Percentiles rank a stretch among this genome's conserved stretches.
Evolutionary conservation across 129 eudicot genomes (phyloP).

Genomic region (Artemisia tridentata): DNA sequence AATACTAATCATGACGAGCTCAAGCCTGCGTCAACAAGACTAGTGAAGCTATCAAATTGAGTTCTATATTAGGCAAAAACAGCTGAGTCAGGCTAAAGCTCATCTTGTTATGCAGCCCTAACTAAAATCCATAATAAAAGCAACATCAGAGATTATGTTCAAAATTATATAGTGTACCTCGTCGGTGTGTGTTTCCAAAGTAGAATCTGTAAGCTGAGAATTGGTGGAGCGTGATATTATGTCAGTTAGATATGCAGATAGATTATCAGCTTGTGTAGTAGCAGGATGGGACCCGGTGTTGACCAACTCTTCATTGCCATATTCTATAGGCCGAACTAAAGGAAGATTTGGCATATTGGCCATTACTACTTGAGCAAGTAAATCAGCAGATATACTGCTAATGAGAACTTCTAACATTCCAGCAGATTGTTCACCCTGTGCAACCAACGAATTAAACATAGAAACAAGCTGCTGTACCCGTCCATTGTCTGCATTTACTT

Average conservation of each 20-base stretch:
- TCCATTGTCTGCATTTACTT: constrained; percentile 54
- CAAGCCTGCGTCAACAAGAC: too few species aligned
- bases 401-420: constrained; percentile 84
- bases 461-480: constrained; percentile 86
- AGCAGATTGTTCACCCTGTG: constrained; percentile 96
- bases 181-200: constrained; percentile 28
- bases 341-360: constrained; percentile 89
- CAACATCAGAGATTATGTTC: background rate
- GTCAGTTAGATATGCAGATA: constrained; percentile 60
- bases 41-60: too few species aligned
- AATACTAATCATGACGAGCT: too few species aligned
- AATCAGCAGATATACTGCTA: constrained; percentile 84
- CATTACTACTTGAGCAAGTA: constrained; percentile 92
- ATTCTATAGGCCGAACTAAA: constrained; percentile 48
- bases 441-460: constrained; percentile 88
- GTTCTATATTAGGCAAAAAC: too few species aligned
- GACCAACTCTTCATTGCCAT: constrained; percentile 39
- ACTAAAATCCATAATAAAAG: background rate
- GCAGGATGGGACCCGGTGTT: constrained; percentile 29
- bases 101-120: background rate
- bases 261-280: constrained; percentile 24
- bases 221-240: constrained; percentile 42
- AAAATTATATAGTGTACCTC: constrained; percentile 29
- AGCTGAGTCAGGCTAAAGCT: too few species aligned
- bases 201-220: constrained; percentile 33